These are phyloP conservation scores for Ceratobasidium sp. DNA, from an alignment of 1,284 basidiomycete genomes.

Conservation along the genomic window DNA sequence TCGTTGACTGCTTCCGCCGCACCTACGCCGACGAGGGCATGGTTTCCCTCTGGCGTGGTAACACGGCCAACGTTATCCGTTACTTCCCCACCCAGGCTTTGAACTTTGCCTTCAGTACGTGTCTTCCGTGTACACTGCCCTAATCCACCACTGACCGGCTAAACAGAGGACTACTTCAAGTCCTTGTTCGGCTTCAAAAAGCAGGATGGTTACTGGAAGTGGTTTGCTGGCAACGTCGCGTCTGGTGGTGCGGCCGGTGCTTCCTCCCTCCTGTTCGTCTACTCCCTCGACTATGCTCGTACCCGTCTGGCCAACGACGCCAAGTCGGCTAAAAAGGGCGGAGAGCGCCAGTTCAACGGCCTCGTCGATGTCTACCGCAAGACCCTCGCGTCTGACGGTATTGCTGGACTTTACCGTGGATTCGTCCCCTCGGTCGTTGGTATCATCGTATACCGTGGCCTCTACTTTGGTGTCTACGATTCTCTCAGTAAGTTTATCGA, in stretches of 20 bases:
- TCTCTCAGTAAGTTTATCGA: constrained; percentile 76
- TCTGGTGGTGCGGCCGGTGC: constrained; percentile 99
- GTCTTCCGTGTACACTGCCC: not conserved
- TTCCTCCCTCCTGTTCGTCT: constrained; percentile 95
- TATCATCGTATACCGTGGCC: constrained; percentile 97
- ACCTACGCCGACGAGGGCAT: constrained; percentile 93
- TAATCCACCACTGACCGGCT: constrained; percentile 50
- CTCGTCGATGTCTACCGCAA: constrained; percentile 94
- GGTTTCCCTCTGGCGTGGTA: constrained; percentile 93
- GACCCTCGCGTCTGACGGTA: constrained; percentile 90
- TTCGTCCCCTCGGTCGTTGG: constrained; percentile 95
- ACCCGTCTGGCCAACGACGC: constrained; percentile 98
- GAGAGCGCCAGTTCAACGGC: constrained; percentile 94
- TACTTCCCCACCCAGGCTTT: constrained; percentile 98
- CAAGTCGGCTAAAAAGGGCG: constrained; percentile 87
- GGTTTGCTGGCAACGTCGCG: constrained; percentile 93
- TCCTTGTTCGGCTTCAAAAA: constrained; percentile 94
- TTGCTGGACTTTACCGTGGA: constrained; percentile 93
- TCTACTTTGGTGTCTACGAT: constrained; percentile 96
- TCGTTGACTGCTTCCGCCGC: constrained; percentile 87
- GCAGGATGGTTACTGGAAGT: constrained; percentile 88
- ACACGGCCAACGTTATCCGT: constrained; percentile 98
- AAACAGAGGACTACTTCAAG: constrained; percentile 95
- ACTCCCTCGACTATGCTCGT: constrained; percentile 97
- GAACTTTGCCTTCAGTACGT: constrained; percentile 94